Evolutionary conservation across 306 rosid genomes (phyloP).

Genomic region (Mimosa pudica): DNA sequence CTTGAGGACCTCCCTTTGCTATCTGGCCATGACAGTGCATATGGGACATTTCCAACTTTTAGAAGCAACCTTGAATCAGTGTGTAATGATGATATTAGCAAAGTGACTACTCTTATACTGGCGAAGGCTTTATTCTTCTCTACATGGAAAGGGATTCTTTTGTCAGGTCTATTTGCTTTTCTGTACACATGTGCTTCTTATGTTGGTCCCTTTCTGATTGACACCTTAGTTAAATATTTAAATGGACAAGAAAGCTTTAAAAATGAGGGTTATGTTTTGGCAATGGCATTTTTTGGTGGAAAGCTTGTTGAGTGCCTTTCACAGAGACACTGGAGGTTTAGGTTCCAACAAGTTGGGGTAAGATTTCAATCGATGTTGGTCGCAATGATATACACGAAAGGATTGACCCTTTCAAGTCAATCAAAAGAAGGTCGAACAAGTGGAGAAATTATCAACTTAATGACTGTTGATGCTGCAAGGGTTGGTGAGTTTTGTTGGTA

Average conservation of each 20-base stretch:
- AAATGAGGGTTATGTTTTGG: constrained; percentile 49
- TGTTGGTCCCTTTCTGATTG: constrained; percentile 59
- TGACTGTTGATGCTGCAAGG: constrained; percentile 62
- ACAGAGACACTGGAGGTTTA: constrained; percentile 47
- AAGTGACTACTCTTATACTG: constrained; percentile 44
- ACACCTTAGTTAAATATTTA: constrained; percentile 50
- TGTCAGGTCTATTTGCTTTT: constrained; percentile 32
- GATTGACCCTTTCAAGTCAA: constrained; percentile 44
- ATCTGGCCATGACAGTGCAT: constrained; percentile 39
- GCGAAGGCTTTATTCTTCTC: constrained; percentile 35
- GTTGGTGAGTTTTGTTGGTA: constrained; percentile 43
- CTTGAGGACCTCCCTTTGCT: constrained; percentile 58
- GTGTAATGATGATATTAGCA: constrained; percentile 35
- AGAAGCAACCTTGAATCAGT: constrained; percentile 41
- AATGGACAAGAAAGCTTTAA: constrained; percentile 37
- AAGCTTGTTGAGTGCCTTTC: constrained; percentile 48
- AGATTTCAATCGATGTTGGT: constrained; percentile 43
- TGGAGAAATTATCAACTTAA: constrained; percentile 58
- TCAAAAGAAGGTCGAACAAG: constrained; percentile 46
- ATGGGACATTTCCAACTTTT: constrained; percentile 42
- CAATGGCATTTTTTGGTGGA: constrained; percentile 42
- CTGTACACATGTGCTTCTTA: constrained; percentile 45
- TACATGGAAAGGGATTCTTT: constrained; percentile 48
- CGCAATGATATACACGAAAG: constrained; percentile 42
- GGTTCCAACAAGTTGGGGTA: constrained; percentile 46